A percentile compares a stretch with the other conserved stretches of the same genome.
These are phyloP conservation scores for Boletellus ananiceps DNA, from an alignment of 768 basidiomycete genomes.

Conservation along the genomic window DNA sequence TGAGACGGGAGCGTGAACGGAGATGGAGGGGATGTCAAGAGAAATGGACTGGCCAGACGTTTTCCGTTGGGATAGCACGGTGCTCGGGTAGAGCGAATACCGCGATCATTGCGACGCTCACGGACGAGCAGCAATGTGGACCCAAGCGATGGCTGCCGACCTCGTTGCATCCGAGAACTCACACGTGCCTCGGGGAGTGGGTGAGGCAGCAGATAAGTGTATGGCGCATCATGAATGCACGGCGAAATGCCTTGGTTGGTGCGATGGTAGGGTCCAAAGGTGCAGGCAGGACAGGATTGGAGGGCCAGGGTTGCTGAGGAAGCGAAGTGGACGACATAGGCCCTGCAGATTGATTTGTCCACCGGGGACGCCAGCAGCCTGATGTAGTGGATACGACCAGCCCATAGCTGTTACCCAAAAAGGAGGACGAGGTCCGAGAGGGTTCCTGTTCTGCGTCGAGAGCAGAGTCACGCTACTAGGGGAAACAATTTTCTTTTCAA, in stretches of 20 bases:
- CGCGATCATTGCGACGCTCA: slow-evolving; percentile 27
- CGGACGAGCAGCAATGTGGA: slow-evolving; percentile 22
- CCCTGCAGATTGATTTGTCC: slow-evolving; percentile 40
- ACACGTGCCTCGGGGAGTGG: slow-evolving; percentile 28
- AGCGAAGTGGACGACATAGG: slow-evolving; percentile 30
- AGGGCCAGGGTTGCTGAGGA: slow-evolving; percentile 43
- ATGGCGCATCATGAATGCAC: slow-evolving; percentile 22
- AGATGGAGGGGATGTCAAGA: slow-evolving; percentile 33
- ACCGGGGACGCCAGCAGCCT: slow-evolving; percentile 57
- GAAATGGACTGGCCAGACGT: slow-evolving; percentile 27
- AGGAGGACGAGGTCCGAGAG: no score
- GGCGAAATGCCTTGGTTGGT: slow-evolving; percentile 23
- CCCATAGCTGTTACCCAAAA: no score
- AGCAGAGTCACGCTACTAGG: no score
- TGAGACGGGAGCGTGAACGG: slow-evolving; percentile 28
- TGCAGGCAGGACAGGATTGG: slow-evolving; percentile 35
- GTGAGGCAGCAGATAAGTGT: slow-evolving; percentile 28
- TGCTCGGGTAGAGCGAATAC: slow-evolving; percentile 45
- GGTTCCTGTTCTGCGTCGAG: no score
- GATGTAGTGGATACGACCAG: slow-evolving; percentile 65
- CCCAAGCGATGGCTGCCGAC: slow-evolving; percentile 23
- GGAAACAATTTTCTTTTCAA: no score
- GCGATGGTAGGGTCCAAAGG: slow-evolving; percentile 24
- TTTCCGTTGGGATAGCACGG: slow-evolving; percentile 23
- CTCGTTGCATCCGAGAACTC: slow-evolving; percentile 30